A percentile compares a stretch with the other conserved stretches of the same genome.
phyloP scores from a whole-genome alignment of 768 basidiomycete species.

The Sporobolomyces phaffii region DNA sequence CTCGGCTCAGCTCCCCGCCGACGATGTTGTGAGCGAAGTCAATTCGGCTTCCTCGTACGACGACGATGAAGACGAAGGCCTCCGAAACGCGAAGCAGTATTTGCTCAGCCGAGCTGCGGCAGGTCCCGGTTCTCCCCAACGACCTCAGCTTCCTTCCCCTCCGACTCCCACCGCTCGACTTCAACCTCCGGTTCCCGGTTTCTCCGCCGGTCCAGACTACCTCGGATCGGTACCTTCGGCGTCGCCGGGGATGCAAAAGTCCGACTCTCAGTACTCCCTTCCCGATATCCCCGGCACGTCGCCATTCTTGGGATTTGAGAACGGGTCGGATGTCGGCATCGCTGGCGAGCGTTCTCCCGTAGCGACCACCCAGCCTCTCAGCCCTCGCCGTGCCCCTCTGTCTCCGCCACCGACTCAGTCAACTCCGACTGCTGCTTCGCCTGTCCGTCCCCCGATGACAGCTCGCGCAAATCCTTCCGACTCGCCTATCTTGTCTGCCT shows the following conservation, averaged over 20 bases:
- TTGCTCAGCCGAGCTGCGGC: neutral
- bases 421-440: slow-evolving; percentile 4
- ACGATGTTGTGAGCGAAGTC: slow-evolving; percentile 16
- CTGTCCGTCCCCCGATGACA: neutral
- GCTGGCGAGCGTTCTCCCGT: neutral
- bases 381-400: neutral
- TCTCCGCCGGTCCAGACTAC: neutral
- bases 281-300: slow-evolving; percentile 33
- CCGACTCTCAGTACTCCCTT: slow-evolving; percentile 30
- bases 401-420: slow-evolving; percentile 6
- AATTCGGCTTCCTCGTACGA: slow-evolving; percentile 22
- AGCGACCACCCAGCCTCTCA: neutral
- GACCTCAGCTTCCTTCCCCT: neutral
- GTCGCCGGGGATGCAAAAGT: slow-evolving; percentile 4
- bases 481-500: slow-evolving; percentile 23
- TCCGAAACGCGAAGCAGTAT: slow-evolving; percentile 2
- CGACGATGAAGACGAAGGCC: slow-evolving; percentile 24
- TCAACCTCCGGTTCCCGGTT: neutral
- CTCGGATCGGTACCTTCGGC: neutral
- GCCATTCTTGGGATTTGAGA: slow-evolving; percentile 39
- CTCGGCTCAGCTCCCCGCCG: no score
- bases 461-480: neutral
- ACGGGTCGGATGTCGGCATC: slow-evolving; percentile 14
- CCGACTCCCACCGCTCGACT: neutral
- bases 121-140: neutral